Conservation (phyloP, 371 early-diverging fungal species). For the Mucor sp. region DNA sequence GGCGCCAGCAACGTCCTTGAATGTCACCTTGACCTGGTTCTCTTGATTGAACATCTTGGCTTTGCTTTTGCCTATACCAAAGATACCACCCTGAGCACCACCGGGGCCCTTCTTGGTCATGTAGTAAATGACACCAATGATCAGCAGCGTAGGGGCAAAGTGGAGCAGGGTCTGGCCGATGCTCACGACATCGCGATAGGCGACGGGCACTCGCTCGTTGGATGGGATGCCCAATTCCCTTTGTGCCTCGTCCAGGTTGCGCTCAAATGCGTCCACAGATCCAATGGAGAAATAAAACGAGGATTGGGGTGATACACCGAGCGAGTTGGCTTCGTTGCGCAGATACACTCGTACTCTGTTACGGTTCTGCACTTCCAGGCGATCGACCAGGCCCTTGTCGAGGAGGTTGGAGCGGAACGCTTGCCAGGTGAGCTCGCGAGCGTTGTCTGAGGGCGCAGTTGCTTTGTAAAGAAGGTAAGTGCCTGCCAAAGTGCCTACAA, state of each 20-base stretch:
- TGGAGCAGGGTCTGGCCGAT: conserved; percentile 73
- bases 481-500: conserved; percentile 53
- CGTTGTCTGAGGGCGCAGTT: conserved; percentile 48
- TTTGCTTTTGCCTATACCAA: conserved; percentile 95
- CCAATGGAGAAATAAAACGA: conserved; percentile 88
- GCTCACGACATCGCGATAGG: conserved; percentile 82
- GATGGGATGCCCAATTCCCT: conserved; percentile 88
- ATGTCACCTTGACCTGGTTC: conserved; percentile 92
- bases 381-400: conserved; percentile 92
- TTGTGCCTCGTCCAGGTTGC: conserved; percentile 89
- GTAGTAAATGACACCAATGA: conserved; percentile 87
- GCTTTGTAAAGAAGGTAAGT: conserved; percentile 59
- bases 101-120: conserved; percentile 82
- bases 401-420: conserved; percentile 87
- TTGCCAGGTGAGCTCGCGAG: conserved; percentile 87
- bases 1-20: conserved; percentile 99
- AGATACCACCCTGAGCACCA: conserved; percentile 78
- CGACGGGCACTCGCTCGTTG: conserved; percentile 87
- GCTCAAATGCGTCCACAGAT: conserved; percentile 95
- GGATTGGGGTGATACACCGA: conserved; percentile 39
- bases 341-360: conserved; percentile 81
- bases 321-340: conserved; percentile 66
- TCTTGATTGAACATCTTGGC: conserved; percentile 98
- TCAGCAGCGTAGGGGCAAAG: conserved; percentile 90
- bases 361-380: conserved; percentile 85